Conservation (phyloP, 2,329 filamentous ascomycete species). For the Septoria linicola region DNA sequence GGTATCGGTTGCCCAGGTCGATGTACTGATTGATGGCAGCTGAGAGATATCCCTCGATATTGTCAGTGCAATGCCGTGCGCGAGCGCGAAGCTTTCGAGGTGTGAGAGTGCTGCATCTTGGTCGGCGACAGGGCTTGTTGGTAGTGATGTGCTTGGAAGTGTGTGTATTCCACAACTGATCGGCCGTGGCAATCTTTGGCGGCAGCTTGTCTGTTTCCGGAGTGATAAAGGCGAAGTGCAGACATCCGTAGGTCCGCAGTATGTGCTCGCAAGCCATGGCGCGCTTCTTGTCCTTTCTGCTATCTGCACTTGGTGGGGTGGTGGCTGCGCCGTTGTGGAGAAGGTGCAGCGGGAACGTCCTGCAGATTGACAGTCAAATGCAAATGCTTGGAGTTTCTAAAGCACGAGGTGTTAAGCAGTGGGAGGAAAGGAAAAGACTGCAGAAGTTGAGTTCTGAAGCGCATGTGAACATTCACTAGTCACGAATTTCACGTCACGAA, state of each 20-base stretch:
- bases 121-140: background rate
- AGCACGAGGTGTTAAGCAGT: too few species aligned
- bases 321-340: too few species aligned
- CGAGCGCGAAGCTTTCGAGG: background rate
- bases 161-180: background rate
- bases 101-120: background rate
- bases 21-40: background rate
- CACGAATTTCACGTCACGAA: too few species aligned
- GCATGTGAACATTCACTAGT: too few species aligned
- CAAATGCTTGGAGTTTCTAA: too few species aligned
- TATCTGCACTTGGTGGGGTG: too few species aligned
- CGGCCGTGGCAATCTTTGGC: background rate
- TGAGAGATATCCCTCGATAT: background rate
- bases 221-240: background rate
- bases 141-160: background rate
- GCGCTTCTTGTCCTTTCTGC: too few species aligned
- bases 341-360: too few species aligned
- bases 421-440: too few species aligned
- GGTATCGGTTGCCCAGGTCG: background rate
- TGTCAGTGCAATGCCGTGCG: too few species aligned
- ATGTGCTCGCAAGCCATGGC: background rate
- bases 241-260: background rate
- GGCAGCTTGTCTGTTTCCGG: background rate
- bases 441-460: too few species aligned
- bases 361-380: too few species aligned